These are phyloP conservation scores for Rutidosis leptorrhynchoides DNA, from an alignment of 129 eudicot genomes.

Conservation along the genomic window DNA sequence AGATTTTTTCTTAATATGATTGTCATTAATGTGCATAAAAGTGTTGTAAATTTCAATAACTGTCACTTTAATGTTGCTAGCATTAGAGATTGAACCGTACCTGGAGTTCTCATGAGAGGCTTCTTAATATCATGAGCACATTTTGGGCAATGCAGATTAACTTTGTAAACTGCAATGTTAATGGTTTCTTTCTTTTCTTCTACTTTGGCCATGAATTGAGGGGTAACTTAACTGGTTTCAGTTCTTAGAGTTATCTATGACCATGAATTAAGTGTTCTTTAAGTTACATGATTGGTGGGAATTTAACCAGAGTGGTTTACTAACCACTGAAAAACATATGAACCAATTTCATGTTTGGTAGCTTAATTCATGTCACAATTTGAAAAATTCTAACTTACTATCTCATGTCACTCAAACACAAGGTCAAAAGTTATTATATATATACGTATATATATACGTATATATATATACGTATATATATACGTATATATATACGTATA, in stretches of 20 bases:
- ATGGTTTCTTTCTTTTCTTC: conserved; percentile 58
- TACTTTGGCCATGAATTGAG: conserved; percentile 24
- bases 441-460: not conserved
- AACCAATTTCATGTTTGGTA: conserved; percentile 25
- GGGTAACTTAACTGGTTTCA: not conserved
- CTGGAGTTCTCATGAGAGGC: conserved; percentile 74
- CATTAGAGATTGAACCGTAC: conserved; percentile 23
- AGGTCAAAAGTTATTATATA: conserved; percentile 25
- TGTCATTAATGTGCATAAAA: too few relatives aligned
- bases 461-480: too few relatives aligned
- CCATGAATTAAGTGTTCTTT: conserved; percentile 8
- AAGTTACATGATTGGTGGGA: conserved; percentile 49
- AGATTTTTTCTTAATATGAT: too few relatives aligned
- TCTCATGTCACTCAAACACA: conserved; percentile 30
- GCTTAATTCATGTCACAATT: conserved; percentile 12
- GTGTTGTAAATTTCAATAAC: too few relatives aligned
- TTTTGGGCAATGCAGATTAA: conserved; percentile 83
- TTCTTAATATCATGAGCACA: conserved; percentile 76
- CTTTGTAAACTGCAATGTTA: conserved; percentile 62
- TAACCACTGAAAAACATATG: conserved; percentile 40
- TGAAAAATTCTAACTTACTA: conserved; percentile 31
- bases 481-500: too few relatives aligned
- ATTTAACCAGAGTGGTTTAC: conserved; percentile 51
- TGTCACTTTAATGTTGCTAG: not conserved
- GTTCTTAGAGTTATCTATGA: conserved; percentile 2